phyloP scores from a whole-genome alignment of 2,329 filamentous ascomycete species.

The Nigrospora osmanthi region DNA sequence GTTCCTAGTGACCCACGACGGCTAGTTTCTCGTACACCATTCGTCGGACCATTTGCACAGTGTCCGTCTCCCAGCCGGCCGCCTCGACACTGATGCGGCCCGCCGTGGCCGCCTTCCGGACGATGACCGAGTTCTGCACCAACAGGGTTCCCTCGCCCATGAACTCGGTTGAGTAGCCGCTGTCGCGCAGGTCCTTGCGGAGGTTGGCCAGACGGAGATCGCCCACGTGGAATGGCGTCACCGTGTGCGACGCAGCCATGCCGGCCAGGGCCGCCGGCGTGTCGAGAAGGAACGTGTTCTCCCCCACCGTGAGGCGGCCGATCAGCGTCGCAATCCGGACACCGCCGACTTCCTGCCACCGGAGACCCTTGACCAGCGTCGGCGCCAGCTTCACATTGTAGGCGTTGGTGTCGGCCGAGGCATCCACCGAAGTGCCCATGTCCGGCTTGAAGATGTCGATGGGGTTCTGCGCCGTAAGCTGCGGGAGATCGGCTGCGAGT shows the following conservation, averaged over 20 bases:
- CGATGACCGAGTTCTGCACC: constrained; percentile 80
- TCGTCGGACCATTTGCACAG: constrained; percentile 80
- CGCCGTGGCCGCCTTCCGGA: constrained; percentile 75
- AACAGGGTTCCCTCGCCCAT: constrained; percentile 86
- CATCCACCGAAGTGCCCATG: constrained; percentile 69
- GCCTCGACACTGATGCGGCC: constrained; percentile 85
- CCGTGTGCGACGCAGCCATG: constrained; percentile 58
- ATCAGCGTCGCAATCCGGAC: constrained; percentile 90
- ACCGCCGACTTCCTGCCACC: constrained; percentile 90
- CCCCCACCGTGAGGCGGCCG: constrained; percentile 41
- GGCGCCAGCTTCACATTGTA: constrained; percentile 92
- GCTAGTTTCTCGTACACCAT: constrained; percentile 93
- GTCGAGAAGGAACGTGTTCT: constrained; percentile 22
- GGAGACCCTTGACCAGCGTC: constrained; percentile 73
- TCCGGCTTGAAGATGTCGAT: constrained; percentile 76
- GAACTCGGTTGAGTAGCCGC: constrained; percentile 85
- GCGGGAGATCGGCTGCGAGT: constrained; percentile 73
- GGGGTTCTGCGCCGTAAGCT: constrained; percentile 47
- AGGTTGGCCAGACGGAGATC: constrained; percentile 86
- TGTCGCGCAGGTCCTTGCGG: constrained; percentile 70
- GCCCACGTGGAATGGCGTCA: constrained; percentile 86
- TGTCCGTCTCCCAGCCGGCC: constrained; percentile 50
- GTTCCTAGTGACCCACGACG: constrained; percentile 51
- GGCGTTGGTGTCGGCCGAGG: constrained; percentile 94
- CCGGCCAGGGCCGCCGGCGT: constrained; percentile 12